Conservation (phyloP, 768 basidiomycete genomes). For the Tulasnella sp. region DNA sequence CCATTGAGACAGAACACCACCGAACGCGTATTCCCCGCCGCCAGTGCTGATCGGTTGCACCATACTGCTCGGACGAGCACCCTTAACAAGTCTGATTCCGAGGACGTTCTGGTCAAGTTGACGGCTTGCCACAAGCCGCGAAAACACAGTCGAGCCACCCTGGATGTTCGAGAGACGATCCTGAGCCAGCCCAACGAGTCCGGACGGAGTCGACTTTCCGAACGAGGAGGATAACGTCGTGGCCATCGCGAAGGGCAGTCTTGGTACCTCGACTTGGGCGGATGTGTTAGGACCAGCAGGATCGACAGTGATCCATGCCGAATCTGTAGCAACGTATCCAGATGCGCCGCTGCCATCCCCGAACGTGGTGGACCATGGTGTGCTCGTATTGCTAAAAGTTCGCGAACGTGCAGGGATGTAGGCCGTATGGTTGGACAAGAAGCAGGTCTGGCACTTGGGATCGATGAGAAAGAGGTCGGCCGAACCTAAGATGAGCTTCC, state of each 20-base stretch:
- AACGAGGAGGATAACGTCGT: conserved; percentile 1
- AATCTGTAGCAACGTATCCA: not conserved
- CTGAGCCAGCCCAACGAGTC: conserved; percentile 8
- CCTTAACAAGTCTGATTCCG: conserved; percentile 2
- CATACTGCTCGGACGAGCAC: not conserved
- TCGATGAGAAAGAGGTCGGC: not conserved
- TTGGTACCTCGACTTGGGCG: not conserved
- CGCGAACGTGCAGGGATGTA: not conserved
- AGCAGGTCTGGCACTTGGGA: not conserved
- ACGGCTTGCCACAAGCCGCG: not conserved
- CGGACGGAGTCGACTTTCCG: not conserved
- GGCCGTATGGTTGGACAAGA: conserved; percentile 3
- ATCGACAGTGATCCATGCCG: not conserved
- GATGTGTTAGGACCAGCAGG: not conserved
- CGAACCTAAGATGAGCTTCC: not conserved
- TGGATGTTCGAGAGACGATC: not conserved
- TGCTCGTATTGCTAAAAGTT: not conserved
- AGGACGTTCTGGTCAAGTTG: not conserved
- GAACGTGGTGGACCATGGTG: not conserved
- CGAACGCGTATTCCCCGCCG: conserved; percentile 6
- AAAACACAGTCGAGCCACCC: conserved; percentile 3
- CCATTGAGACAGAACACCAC: not conserved
- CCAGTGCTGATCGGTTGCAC: not conserved
- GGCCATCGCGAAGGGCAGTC: conserved; percentile 3
- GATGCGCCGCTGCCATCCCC: not conserved